Base-by-base conservation (phyloP, 2,329 filamentous ascomycete species). In the Botrytis byssoidea region DNA sequence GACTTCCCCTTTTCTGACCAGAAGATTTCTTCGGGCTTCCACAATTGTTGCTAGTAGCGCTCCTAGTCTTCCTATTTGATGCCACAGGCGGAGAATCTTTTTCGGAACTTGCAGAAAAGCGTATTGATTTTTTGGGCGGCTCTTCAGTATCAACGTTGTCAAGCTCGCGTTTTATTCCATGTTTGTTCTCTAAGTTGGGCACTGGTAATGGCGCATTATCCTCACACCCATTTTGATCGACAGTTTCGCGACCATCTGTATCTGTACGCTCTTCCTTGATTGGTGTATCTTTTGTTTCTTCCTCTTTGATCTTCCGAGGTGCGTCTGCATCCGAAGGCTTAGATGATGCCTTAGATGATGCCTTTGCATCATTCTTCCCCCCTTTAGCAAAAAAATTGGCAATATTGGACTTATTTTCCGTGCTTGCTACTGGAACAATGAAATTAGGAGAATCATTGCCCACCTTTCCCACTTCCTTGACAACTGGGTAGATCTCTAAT, bases 351-450 rank as follows among this genome's bases (percentile, higher is more conserved):
- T 79, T 76, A 42, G 46, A 59, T 25, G n/a, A 16, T 29, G 68
- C 4, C 37, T 79, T 76, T 29, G 68, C 37, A 10, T 65, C 72
- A 71, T 79, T 78, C 46, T 73, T 67, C 5, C 74, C 71, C n/a
- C 75, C 75, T 66, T 89, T 92, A 12, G 87, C 87, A 80, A 98
- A 98, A 85, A 97, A 98, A 79, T 97, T 97, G 64, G 92, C 93
- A 82, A 98, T 98, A 77, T 96, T 98, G 68, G 88, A 90, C 84
- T 97, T 98, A 82, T 98, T 98, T 79, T 95, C 92, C 76, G 89
- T 91, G 83, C 93, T 97, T 79, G 93, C 88, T 48, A 98, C 84
- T 0, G 95, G 95, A 2, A 97, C 85, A 63, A 98, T 87, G 79
- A 98, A 97, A 0, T 87, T 88, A 0, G 93, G 90, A 32, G 93